Evolutionary conservation across 768 basidiomycete species (phyloP), one percentile per base, ranked within the genome.

Genomic region (Pleurotus tuber-regium): DNA sequence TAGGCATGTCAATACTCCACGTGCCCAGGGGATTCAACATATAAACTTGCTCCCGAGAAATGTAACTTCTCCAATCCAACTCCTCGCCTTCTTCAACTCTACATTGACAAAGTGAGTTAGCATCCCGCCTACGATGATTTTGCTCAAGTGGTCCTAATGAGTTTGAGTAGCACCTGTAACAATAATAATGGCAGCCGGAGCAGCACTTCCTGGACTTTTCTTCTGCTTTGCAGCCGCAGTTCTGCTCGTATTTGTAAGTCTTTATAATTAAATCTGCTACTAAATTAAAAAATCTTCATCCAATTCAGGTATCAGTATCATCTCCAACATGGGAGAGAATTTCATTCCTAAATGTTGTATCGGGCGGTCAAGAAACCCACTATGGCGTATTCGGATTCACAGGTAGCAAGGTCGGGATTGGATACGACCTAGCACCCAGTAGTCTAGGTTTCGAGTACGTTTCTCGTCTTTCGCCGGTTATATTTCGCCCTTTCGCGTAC

Each of bases 321-420:
- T 67, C 78, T 43, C 89, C 90, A 41, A 87, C 83, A 58, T 92
- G 89, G 91, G 61, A 85, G 35, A 61, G 63, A 19, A 72, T 92
- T 39, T 84, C 78, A 16, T 91, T 89, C 72, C 75, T 93, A 35
- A 68, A 80, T 47, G 80, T 80, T 19, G 70, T 69, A 6, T 55
- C 63, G 9, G 72, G 68, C 4, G 63, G 64, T 19, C n/a, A 44
- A 11, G 53, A 69, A 59, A 71, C 70, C 51, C 75, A 75, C 54
- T 92, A 84, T 59, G 91, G 91, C 58, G 79, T 86, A n/a, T 89
- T 90, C 62, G 90, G 90, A 3, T 83, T 74, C 66, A 87, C 87
- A 11, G 86, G 84, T 14, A 79, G 78, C 14, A 41, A 61, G 16
- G 62, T 67, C 3, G 60, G 64, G 16, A 66, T 92, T 49, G 91